Base-by-base conservation (phyloP, 2,329 filamentous ascomycete species). In the Aureobasidium mangrovei region DNA sequence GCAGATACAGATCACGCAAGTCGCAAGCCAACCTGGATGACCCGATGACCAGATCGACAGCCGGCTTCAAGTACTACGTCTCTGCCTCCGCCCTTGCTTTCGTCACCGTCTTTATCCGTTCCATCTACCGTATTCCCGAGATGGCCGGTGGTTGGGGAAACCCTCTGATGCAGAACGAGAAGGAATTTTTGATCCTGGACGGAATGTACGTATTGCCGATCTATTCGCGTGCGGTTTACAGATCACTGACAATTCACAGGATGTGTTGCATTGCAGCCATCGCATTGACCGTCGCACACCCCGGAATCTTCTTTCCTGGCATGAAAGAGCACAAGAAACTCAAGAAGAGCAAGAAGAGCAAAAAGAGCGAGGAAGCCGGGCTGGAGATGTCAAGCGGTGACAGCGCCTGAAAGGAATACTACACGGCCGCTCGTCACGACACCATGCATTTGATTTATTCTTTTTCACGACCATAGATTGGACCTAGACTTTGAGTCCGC, bases 51-150 rank as follows among this genome's bases (percentile, higher is more conserved):
- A 27, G 36, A 35, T 45, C 48, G 7, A 56, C 41, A 55, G 56
- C 18, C 31, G 47, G 42, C 53, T 83, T 84, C 69, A 71, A 71
- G 53, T 71, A 71, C 9, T 85, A 84, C 65, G 65, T 82, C 4
- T 62, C 61, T n/a, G 79, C 77, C 8, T 71, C 85, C 18, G 64
- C 70, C 1, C 65, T 84, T 2, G 75, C 81, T 2, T 83, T 82
- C n/a, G 51, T 85, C 9, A 77, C 75, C 62, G 83, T 88, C 62
- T 80, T 86, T 60, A 79, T 80, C 61, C 73, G 85, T 28, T 83
- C 79, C 62, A 76, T 82, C 42, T 43, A 48, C 56, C 75, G 73
- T 64, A 65, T 76, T 5, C 74, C 74, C 3, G 74, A 76, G 60
- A 76, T 76, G 74, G 70, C 73, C 4, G 73, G 73, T 27, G 74